phyloP scores from a whole-genome alignment of 2,329 filamentous ascomycete genomes.

The Lachnellula willkommii region DNA sequence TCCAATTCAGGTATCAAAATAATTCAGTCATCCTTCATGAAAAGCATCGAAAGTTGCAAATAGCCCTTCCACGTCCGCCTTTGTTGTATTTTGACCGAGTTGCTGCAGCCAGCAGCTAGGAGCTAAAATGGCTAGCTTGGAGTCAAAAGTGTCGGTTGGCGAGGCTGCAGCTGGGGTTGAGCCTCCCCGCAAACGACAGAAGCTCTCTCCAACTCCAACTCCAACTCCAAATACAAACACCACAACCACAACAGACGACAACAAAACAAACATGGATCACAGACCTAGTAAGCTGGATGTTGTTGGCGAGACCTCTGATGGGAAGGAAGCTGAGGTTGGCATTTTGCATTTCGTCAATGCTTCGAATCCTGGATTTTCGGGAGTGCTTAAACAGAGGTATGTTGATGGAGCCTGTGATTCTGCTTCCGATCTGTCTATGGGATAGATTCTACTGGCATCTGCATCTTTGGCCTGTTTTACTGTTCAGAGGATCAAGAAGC shows the following conservation, averaged over 20 bases:
- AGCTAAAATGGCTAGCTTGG: constrained; percentile 18
- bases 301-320: not conserved
- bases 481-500: not conserved
- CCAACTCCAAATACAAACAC: constrained; percentile 2
- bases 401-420: constrained; percentile 4
- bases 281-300: not conserved
- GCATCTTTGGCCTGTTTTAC: not conserved
- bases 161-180: not conserved
- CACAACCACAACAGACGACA: constrained; percentile 8
- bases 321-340: constrained; percentile 41
- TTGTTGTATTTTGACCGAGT: not conserved
- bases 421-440: not conserved
- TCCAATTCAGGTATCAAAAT: not conserved
- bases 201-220: constrained; percentile 6
- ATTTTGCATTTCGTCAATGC: constrained; percentile 59
- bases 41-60: not conserved
- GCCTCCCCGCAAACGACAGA: constrained; percentile 21
- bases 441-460: not conserved
- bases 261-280: not conserved
- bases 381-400: constrained; percentile 62
- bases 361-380: constrained; percentile 53
- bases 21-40: not conserved
- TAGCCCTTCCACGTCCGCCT: not conserved
- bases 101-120: too few relatives aligned
- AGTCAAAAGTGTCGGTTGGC: not conserved